Evolutionary conservation across 164 flowering plant species (phyloP), one percentile per base, ranked within the genome.

Genomic region (Umbellularia californica): DNA sequence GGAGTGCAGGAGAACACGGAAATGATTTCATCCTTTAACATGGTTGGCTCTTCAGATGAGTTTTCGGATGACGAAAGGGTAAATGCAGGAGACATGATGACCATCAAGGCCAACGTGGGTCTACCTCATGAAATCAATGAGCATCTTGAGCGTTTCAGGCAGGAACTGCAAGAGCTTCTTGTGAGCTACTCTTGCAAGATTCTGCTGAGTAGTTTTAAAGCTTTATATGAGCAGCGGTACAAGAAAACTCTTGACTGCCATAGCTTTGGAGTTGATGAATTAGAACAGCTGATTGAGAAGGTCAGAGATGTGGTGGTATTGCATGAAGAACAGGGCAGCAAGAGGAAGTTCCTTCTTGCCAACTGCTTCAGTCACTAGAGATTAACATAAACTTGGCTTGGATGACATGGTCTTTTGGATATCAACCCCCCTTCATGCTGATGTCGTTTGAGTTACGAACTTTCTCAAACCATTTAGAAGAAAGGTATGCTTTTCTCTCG

Each of bases 111-210:
- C 64, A 58, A 52, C 35, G 1, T 24, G 12, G 75, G 68, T 20
- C 69, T 67, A 51, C 35, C 76, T 41, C 62, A 65, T 75, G 82
- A 77, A 72, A 47, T 71, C 22, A 74, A 80, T 52, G 81, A 79
- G 7, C 77, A 62, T 25, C 83, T 92, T 5, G 79, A 86, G 51
- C 72, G 83, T 69, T 91, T 92, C 80, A 91, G 82, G 77, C 68
- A 74, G 33, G 99, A 95, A 84, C 79, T 95, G 72, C 94, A 92
- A 68, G 98, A 95, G 79, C 95, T 95, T 78, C 84, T 95, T 19
- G 98, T 95, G 50, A 95, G 98, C 82, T 93, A 90, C 74, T 86
- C 89, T 11, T 87, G 96, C 75, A 80, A 84, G 65, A 87, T 93
- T 60, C 86, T 82, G 76, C 35, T 95, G 33, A 79, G 82, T 69